These are phyloP conservation scores for Podaxis sp. DNA, from an alignment of 768 basidiomycete genomes.

Conservation along the genomic window DNA sequence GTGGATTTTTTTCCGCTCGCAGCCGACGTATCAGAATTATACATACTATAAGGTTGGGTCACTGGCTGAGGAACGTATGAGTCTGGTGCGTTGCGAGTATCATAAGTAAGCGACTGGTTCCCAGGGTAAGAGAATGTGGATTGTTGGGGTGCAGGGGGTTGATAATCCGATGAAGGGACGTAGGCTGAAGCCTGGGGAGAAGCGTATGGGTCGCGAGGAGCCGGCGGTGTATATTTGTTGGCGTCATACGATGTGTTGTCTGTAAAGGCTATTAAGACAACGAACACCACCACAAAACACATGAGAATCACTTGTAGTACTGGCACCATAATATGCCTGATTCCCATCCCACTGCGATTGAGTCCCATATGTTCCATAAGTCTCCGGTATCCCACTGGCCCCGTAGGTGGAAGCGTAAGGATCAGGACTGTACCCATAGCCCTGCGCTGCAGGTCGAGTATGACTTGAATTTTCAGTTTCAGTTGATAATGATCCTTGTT, in stretches of 20 bases:
- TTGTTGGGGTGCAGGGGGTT: background rate
- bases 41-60: background rate
- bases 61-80: slow-evolving; percentile 18
- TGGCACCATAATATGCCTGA: slow-evolving; percentile 6
- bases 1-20: background rate
- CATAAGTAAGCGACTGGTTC: slow-evolving; percentile 6
- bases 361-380: background rate
- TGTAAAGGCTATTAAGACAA: background rate
- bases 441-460: background rate
- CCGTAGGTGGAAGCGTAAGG: slow-evolving; percentile 1
- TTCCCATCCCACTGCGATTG: background rate
- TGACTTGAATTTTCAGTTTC: background rate
- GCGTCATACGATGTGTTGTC: background rate
- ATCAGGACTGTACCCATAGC: background rate
- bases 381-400: background rate
- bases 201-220: slow-evolving; percentile 34
- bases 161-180: slow-evolving; percentile 18
- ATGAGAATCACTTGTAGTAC: background rate
- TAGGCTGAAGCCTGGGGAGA: slow-evolving; percentile 23
- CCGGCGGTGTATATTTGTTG: slow-evolving; percentile 11
- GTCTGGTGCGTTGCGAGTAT: slow-evolving; percentile 15
- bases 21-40: slow-evolving; percentile 11
- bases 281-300: background rate
- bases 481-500: background rate
- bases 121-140: background rate